These are phyloP conservation scores for Alternaria burnsii DNA, from an alignment of 2,329 filamentous ascomycete species.

Conservation along the genomic window DNA sequence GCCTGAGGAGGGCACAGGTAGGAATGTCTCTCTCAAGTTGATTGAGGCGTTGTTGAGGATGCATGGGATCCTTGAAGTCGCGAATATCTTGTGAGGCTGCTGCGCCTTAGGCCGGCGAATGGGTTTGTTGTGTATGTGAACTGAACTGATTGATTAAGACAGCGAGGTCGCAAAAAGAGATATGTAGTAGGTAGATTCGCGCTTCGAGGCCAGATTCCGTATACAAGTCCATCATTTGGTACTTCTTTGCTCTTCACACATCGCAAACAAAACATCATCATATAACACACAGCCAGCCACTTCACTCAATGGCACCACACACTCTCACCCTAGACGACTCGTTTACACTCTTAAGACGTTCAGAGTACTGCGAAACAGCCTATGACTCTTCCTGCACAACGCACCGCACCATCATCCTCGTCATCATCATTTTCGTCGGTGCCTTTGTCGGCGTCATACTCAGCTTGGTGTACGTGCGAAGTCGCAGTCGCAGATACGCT, in stretches of 20 bases:
- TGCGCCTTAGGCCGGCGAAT: slow-evolving; percentile 7
- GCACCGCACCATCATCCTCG: slow-evolving; percentile 32
- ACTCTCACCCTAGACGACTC: not conserved
- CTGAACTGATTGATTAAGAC: not conserved
- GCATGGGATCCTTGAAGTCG: slow-evolving; percentile 2
- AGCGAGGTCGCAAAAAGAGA: not conserved
- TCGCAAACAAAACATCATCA: not conserved
- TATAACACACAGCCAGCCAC: not conserved
- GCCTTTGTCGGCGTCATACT: slow-evolving; percentile 26
- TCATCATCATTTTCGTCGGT: slow-evolving; percentile 29
- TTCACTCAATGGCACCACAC: slow-evolving; percentile 18
- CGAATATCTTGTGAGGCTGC: slow-evolving; percentile 6
- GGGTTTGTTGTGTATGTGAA: slow-evolving; percentile 1
- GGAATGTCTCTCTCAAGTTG: not conserved
- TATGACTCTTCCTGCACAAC: slow-evolving; percentile 22
- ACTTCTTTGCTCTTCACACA: not conserved
- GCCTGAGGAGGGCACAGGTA: slow-evolving; percentile 2
- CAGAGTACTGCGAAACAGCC: slow-evolving; percentile 20
- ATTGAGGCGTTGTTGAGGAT: slow-evolving; percentile 12
- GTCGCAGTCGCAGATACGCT: slow-evolving; percentile 3
- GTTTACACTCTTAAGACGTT: slow-evolving; percentile 17
- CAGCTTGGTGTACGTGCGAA: slow-evolving; percentile 18
- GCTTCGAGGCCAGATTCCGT: not conserved
- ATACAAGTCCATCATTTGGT: not conserved
- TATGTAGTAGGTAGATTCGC: slow-evolving; percentile 10